phyloP scores from a whole-genome alignment of 495 filamentous ascomycete species.

The Aspergillus affinis region DNA sequence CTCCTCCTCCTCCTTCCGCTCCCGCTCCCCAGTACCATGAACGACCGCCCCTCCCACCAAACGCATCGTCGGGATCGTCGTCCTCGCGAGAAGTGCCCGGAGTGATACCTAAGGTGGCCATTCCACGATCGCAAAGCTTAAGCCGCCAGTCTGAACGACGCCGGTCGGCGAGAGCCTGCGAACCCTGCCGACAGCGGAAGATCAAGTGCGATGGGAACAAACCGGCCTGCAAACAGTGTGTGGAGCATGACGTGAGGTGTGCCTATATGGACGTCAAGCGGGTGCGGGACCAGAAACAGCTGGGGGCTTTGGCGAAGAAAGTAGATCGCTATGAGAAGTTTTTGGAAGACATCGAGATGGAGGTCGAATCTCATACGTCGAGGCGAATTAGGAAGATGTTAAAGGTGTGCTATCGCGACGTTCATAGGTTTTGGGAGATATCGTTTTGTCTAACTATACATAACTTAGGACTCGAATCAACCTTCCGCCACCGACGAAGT shows the following conservation, averaged over 20 bases:
- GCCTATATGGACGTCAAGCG: constrained; percentile 58
- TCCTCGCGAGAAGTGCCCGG: constrained; percentile 2
- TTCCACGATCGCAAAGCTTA: constrained; percentile 26
- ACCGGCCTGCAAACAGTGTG: constrained; percentile 55
- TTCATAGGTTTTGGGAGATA: background rate
- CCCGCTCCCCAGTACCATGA: constrained; percentile 4
- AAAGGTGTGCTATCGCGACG: constrained; percentile 25
- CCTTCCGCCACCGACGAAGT: constrained; percentile 10
- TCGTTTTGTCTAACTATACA: constrained; percentile 1
- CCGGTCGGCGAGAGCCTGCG: constrained; percentile 60
- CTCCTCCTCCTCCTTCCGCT: background rate
- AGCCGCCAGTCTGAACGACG: constrained; percentile 19
- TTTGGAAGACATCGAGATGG: constrained; percentile 34
- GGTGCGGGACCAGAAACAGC: constrained; percentile 53
- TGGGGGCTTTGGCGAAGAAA: constrained; percentile 38
- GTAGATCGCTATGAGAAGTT: constrained; percentile 48
- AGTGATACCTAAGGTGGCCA: constrained; percentile 30
- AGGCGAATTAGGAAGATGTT: constrained; percentile 35
- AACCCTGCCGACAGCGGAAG: constrained; percentile 69
- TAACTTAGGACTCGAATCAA: constrained; percentile 4
- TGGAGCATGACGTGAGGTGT: constrained; percentile 48
- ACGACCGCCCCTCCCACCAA: constrained; percentile 1
- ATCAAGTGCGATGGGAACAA: constrained; percentile 59
- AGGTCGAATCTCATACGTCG: constrained; percentile 30
- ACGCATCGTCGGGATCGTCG: constrained; percentile 6